A percentile compares a stretch with the other conserved stretches of the same genome.
Evolutionary conservation across 805 yeast genomes (phyloP).

Genomic region (Metschnikowia continentalis): DNA sequence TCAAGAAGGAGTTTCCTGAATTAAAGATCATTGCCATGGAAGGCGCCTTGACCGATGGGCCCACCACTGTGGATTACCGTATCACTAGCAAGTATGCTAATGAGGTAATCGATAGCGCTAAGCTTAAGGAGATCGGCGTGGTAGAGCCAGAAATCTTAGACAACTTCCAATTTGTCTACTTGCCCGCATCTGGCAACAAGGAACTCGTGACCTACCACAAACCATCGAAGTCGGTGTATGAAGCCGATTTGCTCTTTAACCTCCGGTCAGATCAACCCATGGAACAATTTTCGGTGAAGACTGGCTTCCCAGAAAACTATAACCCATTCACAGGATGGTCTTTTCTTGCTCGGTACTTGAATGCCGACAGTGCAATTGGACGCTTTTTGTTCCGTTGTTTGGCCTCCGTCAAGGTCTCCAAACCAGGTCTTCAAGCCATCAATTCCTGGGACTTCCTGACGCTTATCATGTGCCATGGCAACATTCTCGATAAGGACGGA

Average conservation of each 20-base stretch:
- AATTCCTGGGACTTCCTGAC: conserved; percentile 23
- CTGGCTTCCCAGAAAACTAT: conserved; percentile 42
- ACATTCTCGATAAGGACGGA: conserved; percentile 14
- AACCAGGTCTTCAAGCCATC: conserved; percentile 19
- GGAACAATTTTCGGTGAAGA: conserved; percentile 41
- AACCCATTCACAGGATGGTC: conserved; percentile 46
- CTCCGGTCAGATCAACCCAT: conserved; percentile 38
- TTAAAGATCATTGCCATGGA: conserved; percentile 54
- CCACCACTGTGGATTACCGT: conserved; percentile 38
- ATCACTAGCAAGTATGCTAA: conserved; percentile 36
- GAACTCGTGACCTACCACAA: conserved; percentile 53
- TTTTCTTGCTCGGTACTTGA: conserved; percentile 35
- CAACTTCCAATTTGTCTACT: conserved; percentile 51
- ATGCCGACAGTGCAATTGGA: conserved; percentile 40
- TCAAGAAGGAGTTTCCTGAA: conserved; percentile 47
- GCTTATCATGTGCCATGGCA: conserved; percentile 25
- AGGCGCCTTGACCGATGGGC: conserved; percentile 26
- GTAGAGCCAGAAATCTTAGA: conserved; percentile 34
- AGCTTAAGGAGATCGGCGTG: conserved; percentile 30
- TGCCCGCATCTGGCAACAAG: conserved; percentile 55
- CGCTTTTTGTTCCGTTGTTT: conserved; percentile 22
- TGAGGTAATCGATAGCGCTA: conserved; percentile 22
- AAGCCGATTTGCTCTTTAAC: conserved; percentile 61
- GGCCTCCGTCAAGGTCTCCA: conserved; percentile 13
- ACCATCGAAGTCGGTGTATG: conserved; percentile 45